Evolutionary conservation across 2,329 filamentous ascomycete genomes (phyloP).

Genomic region (Verticillium nubilum): DNA sequence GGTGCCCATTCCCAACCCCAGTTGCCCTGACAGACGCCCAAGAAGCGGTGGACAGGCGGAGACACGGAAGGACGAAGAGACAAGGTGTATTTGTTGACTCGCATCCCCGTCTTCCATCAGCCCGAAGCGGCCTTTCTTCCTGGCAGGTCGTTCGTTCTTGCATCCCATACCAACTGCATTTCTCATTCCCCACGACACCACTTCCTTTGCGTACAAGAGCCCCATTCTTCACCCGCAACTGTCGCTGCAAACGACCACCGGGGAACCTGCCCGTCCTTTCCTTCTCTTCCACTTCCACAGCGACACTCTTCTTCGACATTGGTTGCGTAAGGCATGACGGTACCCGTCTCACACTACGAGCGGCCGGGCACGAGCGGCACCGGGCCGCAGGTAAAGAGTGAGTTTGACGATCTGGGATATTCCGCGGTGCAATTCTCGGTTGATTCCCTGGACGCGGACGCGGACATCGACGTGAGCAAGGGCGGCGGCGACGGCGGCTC

Average conservation of each 20-base stretch:
- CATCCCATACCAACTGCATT: not conserved
- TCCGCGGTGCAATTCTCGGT: constrained; percentile 7
- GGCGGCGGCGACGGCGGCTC: not conserved
- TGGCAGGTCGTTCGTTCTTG: not conserved
- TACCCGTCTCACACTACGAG: constrained; percentile 11
- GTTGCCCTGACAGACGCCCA: not conserved
- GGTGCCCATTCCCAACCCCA: not conserved
- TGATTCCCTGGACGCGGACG: constrained; percentile 11
- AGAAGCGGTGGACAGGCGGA: not conserved
- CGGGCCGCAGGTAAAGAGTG: constrained; percentile 4
- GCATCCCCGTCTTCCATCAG: constrained; percentile 3
- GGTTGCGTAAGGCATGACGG: constrained; percentile 10
- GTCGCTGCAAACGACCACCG: constrained; percentile 3
- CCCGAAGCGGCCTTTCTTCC: not conserved
- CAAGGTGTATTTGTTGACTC: constrained; percentile 12
- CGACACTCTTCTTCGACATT: not conserved
- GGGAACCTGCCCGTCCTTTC: not conserved
- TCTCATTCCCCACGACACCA: not conserved
- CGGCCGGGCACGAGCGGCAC: constrained; percentile 9
- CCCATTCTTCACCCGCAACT: constrained; percentile 10
- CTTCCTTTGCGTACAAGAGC: constrained; percentile 10
- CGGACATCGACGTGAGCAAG: not conserved
- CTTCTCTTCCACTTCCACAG: not conserved
- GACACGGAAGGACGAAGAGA: constrained; percentile 7
- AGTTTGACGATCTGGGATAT: not conserved